Conservation (phyloP, 331 rosid species). For the Acacia pycnantha region DNA sequence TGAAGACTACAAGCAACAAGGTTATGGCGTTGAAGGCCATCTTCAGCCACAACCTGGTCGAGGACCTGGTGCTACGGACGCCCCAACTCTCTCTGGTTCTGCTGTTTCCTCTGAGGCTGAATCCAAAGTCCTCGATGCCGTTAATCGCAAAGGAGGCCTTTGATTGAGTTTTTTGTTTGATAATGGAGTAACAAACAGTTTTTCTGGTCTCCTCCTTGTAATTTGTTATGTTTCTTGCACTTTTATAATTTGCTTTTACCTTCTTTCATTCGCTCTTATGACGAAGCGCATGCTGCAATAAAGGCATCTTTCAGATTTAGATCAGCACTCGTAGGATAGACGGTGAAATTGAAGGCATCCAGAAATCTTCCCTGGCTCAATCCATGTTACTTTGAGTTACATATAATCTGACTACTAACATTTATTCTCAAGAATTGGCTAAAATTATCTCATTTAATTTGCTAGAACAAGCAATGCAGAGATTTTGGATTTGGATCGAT, state of each 20-base stretch:
- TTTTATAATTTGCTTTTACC: neutral
- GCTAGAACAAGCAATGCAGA: neutral
- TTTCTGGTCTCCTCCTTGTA: neutral
- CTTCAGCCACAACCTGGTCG: constrained; percentile 59
- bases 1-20: constrained; percentile 79
- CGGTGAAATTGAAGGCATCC: too few species aligned
- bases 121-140: constrained; percentile 13
- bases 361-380: neutral
- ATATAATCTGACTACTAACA: neutral
- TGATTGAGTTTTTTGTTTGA: constrained; percentile 18
- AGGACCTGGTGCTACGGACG: constrained; percentile 77
- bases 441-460: too few species aligned
- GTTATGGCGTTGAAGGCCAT: constrained; percentile 80
- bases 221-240: neutral
- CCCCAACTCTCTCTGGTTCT: constrained; percentile 75
- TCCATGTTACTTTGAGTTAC: neutral
- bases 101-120: constrained; percentile 34
- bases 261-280: neutral
- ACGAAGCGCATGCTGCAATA: neutral
- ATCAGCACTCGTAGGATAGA: neutral
- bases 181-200: neutral
- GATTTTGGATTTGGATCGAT: neutral
- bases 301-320: neutral
- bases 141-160: constrained; percentile 42
- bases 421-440: neutral